phyloP scores from a whole-genome alignment of 2,329 filamentous ascomycete genomes.

The Sporothrix schenckii region DNA sequence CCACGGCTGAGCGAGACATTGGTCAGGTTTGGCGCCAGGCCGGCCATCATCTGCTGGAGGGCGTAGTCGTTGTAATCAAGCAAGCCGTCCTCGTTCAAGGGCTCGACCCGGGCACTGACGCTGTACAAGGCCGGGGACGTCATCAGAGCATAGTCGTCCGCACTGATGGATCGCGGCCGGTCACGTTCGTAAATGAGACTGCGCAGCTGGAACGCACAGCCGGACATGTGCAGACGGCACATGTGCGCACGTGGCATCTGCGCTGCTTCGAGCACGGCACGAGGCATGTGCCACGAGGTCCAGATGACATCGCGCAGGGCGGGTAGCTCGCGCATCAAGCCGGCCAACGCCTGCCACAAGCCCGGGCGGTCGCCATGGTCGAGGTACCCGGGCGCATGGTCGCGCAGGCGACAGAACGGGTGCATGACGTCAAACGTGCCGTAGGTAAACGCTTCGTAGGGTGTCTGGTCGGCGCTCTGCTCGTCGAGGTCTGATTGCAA shows the following conservation, averaged over 20 bases:
- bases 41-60: background rate
- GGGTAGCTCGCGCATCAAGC: background rate
- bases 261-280: background rate
- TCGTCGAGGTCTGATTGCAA: no score
- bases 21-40: conserved; percentile 7
- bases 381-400: background rate
- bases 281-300: background rate
- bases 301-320: background rate
- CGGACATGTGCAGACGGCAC: background rate
- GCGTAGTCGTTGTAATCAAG: conserved; percentile 7
- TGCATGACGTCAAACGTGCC: background rate
- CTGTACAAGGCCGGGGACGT: background rate
- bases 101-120: background rate
- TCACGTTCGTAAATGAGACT: background rate
- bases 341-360: background rate
- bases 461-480: no score
- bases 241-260: background rate
- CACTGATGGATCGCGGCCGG: background rate
- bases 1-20: background rate
- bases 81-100: background rate
- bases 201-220: background rate
- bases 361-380: background rate
- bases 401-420: background rate
- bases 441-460: background rate
- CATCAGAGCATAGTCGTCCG: background rate